Conservation (phyloP, 768 basidiomycete species). For the Gautieria morchelliformis region DNA sequence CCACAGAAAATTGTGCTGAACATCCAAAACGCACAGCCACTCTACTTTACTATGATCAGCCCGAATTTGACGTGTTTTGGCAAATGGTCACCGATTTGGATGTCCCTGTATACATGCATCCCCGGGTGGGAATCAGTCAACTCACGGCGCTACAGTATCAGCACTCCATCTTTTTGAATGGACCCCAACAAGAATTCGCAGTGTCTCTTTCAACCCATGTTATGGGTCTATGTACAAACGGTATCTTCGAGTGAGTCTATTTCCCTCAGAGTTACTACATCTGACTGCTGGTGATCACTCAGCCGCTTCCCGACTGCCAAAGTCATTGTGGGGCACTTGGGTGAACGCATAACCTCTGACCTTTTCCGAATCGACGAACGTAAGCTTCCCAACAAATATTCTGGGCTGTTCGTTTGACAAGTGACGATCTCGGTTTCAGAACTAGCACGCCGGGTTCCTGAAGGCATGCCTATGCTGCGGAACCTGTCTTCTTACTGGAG, state of each 20-base stretch:
- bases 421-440: not conserved
- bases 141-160: slow-evolving; percentile 5
- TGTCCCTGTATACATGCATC: slow-evolving; percentile 11
- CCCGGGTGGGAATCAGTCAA: not conserved
- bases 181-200: slow-evolving; percentile 6
- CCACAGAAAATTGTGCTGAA: not conserved
- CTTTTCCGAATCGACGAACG: slow-evolving; percentile 8
- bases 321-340: slow-evolving; percentile 5
- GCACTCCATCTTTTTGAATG: slow-evolving; percentile 1
- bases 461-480: slow-evolving; percentile 6
- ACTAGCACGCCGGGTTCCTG: not conserved
- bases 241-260: slow-evolving; percentile 3
- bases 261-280: not conserved
- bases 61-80: slow-evolving; percentile 11
- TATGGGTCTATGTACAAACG: slow-evolving; percentile 6
- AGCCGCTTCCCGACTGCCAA: slow-evolving; percentile 6
- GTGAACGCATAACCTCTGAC: slow-evolving; percentile 9
- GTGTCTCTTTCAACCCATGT: slow-evolving; percentile 6
- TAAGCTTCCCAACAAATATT: not conserved
- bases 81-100: slow-evolving; percentile 4
- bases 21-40: not conserved
- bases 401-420: not conserved
- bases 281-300: not conserved
- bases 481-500: slow-evolving; percentile 6
- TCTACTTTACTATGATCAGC: slow-evolving; percentile 9